These are phyloP conservation scores for Metschnikowia continentalis DNA, from an alignment of 805 yeast genomes.

Conservation along the genomic window DNA sequence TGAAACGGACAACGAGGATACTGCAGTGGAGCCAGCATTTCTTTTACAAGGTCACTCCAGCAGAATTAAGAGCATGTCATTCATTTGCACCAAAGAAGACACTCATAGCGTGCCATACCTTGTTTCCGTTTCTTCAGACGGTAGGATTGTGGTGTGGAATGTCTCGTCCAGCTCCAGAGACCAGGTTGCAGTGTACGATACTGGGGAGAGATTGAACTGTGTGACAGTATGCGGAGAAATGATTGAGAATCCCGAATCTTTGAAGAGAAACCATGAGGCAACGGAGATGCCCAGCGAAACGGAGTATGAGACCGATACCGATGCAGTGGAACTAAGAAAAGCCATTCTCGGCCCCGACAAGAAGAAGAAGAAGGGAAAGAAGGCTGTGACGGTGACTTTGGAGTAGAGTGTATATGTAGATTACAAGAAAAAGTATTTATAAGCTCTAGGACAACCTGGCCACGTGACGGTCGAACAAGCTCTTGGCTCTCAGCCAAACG, in stretches of 20 bases:
- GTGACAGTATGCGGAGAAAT: constrained; percentile 70
- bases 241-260: constrained; percentile 67
- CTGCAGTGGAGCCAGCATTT: constrained; percentile 46
- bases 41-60: constrained; percentile 74
- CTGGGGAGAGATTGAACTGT: constrained; percentile 90
- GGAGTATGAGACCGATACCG: constrained; percentile 60
- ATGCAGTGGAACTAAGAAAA: constrained; percentile 61
- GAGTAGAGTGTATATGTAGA: constrained; percentile 36
- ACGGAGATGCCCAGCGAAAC: constrained; percentile 47
- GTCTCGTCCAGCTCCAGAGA: constrained; percentile 48
- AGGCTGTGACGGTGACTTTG: constrained; percentile 47
- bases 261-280: constrained; percentile 51
- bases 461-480: constrained; percentile 79
- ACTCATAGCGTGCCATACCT: constrained; percentile 43
- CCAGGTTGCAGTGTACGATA: constrained; percentile 84
- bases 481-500: constrained; percentile 89
- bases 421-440: neutral
- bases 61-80: constrained; percentile 75
- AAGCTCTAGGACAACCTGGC: constrained; percentile 47
- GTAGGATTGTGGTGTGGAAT: constrained; percentile 90
- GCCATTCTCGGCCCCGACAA: constrained; percentile 50
- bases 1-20: constrained; percentile 15
- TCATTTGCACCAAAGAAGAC: constrained; percentile 39
- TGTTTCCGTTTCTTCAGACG: constrained; percentile 87
- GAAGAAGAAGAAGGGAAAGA: constrained; percentile 35